Evolutionary conservation across 1,139 yeast genomes (phyloP), one percentile per base, ranked within the genome.

Genomic region (Protomyces pachydermus): DNA sequence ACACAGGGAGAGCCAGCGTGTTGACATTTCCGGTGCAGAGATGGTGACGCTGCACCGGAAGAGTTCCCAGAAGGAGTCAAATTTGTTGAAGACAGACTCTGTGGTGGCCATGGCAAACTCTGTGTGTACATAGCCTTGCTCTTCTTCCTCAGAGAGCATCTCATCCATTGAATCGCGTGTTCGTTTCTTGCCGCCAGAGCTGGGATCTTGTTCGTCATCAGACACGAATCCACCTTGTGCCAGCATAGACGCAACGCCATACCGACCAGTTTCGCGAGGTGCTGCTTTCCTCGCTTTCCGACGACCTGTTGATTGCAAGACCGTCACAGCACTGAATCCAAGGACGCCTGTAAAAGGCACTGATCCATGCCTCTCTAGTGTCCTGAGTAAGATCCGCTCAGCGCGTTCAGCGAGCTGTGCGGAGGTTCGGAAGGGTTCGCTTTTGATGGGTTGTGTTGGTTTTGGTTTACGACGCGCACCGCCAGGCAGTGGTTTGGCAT

Each of bases 71-170:
- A 58, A 25, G 12, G 34, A 23, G 18, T 20, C 34, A 35, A 58
- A 58, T 38, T 42, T 14, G 28, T 16, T 25, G 39, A 52, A 58
- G 14, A 58, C 52, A 28, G 56, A 51, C 6, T 52, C 56, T 28
- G 62, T 20, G 12, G 56, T 53, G 18, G 62, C 56, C 52, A 58
- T 32, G 12, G 42, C 52, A 28, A 52, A 39, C n/a, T 50, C 61
- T 8, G 42, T 28, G 3, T 23, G 20, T 28, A 23, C 34, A 39
- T 28, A 51, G 16, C 16, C 16, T 23, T 10, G 46, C 39, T 35
- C 46, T 5, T 20, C 48, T 9, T 42, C 48, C 23, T n/a, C 48
- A 16, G 48, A 42, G 3, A 4, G 25, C 12, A 42, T 6, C 16
- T 42, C 48, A 10, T 42, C 48, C 48, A n/a, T 16, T 10, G 23